Evolutionary conservation across 768 basidiomycete genomes (phyloP), one percentile per base, ranked within the genome.

Genomic region (Chalciporus pseudorubinellus): DNA sequence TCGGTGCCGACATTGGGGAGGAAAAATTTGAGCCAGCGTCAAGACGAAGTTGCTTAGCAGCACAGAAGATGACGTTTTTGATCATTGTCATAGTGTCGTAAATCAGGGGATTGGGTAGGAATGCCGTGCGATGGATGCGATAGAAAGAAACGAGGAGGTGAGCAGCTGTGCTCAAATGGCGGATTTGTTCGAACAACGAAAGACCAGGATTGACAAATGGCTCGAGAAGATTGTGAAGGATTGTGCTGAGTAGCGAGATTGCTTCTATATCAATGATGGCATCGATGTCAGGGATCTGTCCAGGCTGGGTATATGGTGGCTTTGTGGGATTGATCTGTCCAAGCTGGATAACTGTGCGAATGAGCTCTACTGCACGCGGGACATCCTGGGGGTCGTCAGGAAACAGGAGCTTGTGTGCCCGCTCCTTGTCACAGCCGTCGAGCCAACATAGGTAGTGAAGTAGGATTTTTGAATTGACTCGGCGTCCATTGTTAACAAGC

Each of bases 381-480:
- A 71, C 70, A 52, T 71, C 61, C 51, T 72, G 70, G 12, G 58
- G 48, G 51, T 67, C 66, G 24, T 61, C 61, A 0, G 66, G 69
- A 43, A 71, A 55, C n/a, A 72, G n/a, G n/a, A 24, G 1, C 43
- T 50, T 3, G 4, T 18, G n/a, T 3, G 41, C 7, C 5, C 19
- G 29, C 0, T 39, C 40, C 16, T 50, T 39, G 33, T 50, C 40
- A 1, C 14, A 12, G 6, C 24, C 48, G 6, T 24, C 10, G 9
- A 50, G 28, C 48, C 38, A 50, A 0, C 18, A 0, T 18, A 50
- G 40, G 41, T 50, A 43, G 22, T 22, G 20, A 50, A 43, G 22
- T 22, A n/a, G 43, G 39, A 20, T 43, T 50, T 10, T 40, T 43
- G 2, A 39, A 10, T 4, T 43, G 42, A 49, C 24, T 10, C 16